Conservation (phyloP, 2,329 filamentous ascomycete genomes). For the Remersonia thermophila region DNA sequence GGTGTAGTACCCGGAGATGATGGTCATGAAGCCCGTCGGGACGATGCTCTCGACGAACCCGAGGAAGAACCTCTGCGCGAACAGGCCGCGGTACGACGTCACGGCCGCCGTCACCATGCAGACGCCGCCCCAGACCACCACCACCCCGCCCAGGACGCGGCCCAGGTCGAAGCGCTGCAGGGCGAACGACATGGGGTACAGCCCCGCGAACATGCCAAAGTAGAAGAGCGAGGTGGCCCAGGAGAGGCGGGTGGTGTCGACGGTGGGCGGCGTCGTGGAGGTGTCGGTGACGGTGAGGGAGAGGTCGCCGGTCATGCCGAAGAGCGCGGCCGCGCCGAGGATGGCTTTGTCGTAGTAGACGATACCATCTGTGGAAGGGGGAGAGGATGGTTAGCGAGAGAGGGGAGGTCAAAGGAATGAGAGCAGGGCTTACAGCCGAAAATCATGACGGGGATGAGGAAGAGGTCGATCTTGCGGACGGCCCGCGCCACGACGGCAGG, state of each 20-base stretch:
- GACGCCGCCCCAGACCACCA: conserved; percentile 53
- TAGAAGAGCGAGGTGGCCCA: conserved; percentile 75
- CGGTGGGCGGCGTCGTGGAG: conserved; percentile 36
- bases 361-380: conserved; percentile 38
- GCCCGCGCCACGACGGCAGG: conserved; percentile 34
- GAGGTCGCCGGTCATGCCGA: conserved; percentile 64
- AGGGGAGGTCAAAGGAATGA: too few relatives aligned
- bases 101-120: conserved; percentile 60
- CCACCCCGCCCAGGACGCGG: conserved; percentile 49
- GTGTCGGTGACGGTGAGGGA: conserved; percentile 39
- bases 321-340: conserved; percentile 57
- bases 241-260: conserved; percentile 54
- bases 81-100: conserved; percentile 50
- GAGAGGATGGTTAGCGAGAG: background rate
- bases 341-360: conserved; percentile 69
- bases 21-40: conserved; percentile 54
- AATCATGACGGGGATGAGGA: conserved; percentile 45
- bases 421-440: conserved; percentile 31
- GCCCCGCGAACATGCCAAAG: conserved; percentile 63
- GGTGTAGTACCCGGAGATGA: conserved; percentile 50
- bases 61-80: conserved; percentile 52
- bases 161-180: conserved; percentile 56
- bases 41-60: conserved; percentile 52
- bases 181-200: conserved; percentile 61
- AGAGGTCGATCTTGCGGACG: conserved; percentile 42